Conservation (phyloP, 169 alveolate species). For the Cryptosporidium canis region DNA sequence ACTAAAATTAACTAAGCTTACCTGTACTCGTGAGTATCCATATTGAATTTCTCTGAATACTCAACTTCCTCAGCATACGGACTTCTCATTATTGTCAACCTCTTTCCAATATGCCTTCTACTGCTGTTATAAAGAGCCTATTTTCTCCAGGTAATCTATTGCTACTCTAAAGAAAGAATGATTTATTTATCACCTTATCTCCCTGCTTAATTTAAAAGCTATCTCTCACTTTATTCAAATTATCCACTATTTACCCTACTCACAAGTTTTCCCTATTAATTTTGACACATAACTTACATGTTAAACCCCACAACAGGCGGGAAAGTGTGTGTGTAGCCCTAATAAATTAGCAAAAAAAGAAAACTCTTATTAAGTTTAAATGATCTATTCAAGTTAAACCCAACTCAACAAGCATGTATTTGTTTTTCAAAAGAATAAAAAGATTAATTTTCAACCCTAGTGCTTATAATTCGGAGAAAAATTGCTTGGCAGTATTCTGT, state of each 20-base stretch:
- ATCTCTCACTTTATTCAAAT: background rate
- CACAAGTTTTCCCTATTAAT: background rate
- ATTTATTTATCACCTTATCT: too few species aligned
- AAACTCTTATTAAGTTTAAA: too few species aligned
- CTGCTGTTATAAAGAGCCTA: background rate
- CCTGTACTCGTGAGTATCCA: conserved; percentile 73
- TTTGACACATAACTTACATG: conserved; percentile 10
- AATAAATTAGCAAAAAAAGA: background rate
- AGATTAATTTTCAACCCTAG: background rate
- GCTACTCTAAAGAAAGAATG: too few species aligned
- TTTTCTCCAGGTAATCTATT: too few species aligned
- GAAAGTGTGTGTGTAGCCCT: background rate
- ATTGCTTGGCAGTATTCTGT: conserved; percentile 59
- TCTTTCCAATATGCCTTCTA: background rate
- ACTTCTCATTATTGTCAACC: conserved; percentile 39
- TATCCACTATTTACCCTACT: background rate
- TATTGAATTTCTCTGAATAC: conserved; percentile 64
- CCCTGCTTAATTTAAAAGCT: too few species aligned
- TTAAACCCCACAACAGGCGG: conserved; percentile 5
- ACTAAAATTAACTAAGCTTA: background rate
- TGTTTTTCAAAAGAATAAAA: too few species aligned
- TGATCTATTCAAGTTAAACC: too few species aligned
- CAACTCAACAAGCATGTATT: too few species aligned
- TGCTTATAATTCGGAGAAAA: conserved; percentile 12
- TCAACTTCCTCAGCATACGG: conserved; percentile 73